These are phyloP conservation scores for Tetrahymena borealis DNA, from an alignment of 73 alveolate species.

Conservation along the genomic window DNA sequence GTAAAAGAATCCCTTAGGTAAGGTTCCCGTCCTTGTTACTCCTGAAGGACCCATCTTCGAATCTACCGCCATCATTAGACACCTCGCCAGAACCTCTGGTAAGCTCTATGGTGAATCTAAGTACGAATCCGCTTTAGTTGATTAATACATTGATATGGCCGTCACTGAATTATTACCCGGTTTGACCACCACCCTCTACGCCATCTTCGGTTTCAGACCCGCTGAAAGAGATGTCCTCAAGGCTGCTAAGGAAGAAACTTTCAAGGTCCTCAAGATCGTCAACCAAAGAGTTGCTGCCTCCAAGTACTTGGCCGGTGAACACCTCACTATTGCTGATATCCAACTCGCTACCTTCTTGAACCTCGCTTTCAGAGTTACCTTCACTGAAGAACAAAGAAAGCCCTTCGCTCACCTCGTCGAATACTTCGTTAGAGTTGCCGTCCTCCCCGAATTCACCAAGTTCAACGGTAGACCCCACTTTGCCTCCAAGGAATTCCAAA, in stretches of 20 bases:
- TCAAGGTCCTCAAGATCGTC: slow-evolving; percentile 46
- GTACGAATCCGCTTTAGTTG: slow-evolving; percentile 48
- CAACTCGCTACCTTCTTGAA: slow-evolving; percentile 56
- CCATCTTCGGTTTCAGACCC: slow-evolving; percentile 72
- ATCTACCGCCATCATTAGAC: slow-evolving; percentile 56
- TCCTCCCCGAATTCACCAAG: slow-evolving; percentile 54
- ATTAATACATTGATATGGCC: slow-evolving; percentile 63
- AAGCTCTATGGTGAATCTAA: slow-evolving; percentile 36
- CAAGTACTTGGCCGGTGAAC: slow-evolving; percentile 74
- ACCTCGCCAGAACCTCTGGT: slow-evolving; percentile 52
- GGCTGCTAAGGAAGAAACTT: slow-evolving; percentile 45
- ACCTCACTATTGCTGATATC: slow-evolving; percentile 89
- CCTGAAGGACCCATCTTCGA: slow-evolving; percentile 54
- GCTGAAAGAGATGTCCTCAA: slow-evolving; percentile 45
- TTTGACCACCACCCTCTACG: slow-evolving; percentile 42
- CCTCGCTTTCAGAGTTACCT: slow-evolving; percentile 52
- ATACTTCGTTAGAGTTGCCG: slow-evolving; percentile 59
- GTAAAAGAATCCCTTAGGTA: slow-evolving; percentile 60
- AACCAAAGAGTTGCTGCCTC: slow-evolving; percentile 56
- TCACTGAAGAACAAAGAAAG: slow-evolving; percentile 69
- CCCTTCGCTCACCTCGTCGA: slow-evolving; percentile 56
- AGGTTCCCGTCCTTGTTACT: slow-evolving; percentile 71
- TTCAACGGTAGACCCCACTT: slow-evolving; percentile 59
- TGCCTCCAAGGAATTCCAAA: slow-evolving; percentile 50
- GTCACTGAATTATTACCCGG: slow-evolving; percentile 51